Percentiles rank a stretch among this genome's conserved stretches.
These are phyloP conservation scores for Tilletia caries DNA, from an alignment of 1,284 basidiomycete species.

Conservation along the genomic window DNA sequence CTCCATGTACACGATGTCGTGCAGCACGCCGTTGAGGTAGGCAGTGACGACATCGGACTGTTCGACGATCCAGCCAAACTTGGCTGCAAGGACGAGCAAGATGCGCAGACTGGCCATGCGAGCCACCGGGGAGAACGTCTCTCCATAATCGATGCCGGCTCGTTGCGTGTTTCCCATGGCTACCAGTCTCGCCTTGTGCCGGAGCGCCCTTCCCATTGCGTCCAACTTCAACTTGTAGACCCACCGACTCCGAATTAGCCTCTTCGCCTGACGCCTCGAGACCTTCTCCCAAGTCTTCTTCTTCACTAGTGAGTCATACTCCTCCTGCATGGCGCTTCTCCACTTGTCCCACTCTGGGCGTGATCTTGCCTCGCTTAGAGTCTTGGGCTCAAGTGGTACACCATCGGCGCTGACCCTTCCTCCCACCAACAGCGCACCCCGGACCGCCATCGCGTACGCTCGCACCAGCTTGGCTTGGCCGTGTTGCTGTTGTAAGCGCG, in stretches of 20 bases:
- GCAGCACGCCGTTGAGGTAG: neutral
- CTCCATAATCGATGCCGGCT: neutral
- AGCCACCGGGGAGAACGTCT: neutral
- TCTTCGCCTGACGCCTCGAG: neutral
- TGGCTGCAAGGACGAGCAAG: neutral
- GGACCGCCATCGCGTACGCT: no score
- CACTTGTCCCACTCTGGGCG: constrained; percentile 25
- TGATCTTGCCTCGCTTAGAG: constrained; percentile 19
- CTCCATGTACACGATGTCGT: neutral
- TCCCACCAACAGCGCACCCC: no score
- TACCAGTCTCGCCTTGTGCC: neutral
- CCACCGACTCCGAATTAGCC: neutral
- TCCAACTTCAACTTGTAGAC: constrained; percentile 5
- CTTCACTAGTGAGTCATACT: neutral
- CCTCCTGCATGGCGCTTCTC: neutral
- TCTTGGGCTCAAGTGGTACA: constrained; percentile 37
- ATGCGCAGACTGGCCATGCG: neutral
- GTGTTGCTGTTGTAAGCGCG: no score
- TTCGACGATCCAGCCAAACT: neutral
- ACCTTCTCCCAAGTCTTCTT: neutral
- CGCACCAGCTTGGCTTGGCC: no score
- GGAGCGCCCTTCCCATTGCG: neutral
- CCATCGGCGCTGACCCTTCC: constrained; percentile 38
- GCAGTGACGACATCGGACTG: constrained; percentile 2
- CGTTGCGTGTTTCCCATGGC: neutral